Evolutionary conservation across 2,329 filamentous ascomycete genomes (phyloP).

Genomic region (Dendryphion nanum): DNA sequence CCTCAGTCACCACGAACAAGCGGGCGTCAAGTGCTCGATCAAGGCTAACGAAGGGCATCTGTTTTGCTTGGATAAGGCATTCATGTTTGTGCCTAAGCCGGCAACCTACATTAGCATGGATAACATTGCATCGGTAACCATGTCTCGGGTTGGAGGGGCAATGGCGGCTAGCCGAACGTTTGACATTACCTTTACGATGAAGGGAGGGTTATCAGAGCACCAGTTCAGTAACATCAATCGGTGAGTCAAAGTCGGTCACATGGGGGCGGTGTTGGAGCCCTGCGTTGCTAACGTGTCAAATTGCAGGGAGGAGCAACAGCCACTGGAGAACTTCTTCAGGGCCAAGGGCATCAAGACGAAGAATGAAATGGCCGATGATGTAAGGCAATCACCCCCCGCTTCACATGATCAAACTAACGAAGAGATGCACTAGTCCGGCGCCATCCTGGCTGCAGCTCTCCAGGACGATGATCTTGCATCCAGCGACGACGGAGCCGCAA

Average conservation of each 20-base stretch:
- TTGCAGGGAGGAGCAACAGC: conserved; percentile 80
- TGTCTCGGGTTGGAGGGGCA: conserved; percentile 92
- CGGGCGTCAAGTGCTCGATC: conserved; percentile 99
- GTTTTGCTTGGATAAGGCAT: conserved; percentile 95
- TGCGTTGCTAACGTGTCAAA: conserved; percentile 22
- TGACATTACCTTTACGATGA: conserved; percentile 91
- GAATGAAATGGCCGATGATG: conserved; percentile 98
- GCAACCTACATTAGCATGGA: conserved; percentile 97
- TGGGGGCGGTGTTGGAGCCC: too few species aligned
- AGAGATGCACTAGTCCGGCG: conserved; percentile 45
- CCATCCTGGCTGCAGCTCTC: conserved; percentile 74
- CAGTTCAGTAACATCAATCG: conserved; percentile 99
- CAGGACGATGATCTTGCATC: conserved; percentile 79
- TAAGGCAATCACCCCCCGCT: conserved; percentile 47
- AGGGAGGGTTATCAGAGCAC: conserved; percentile 80
- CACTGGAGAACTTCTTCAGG: conserved; percentile 96
- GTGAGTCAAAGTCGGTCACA: conserved; percentile 40
- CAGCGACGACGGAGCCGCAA: conserved; percentile 71
- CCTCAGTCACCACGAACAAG: conserved; percentile 86
- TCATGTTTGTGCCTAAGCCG: conserved; percentile 98
- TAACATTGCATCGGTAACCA: conserved; percentile 85
- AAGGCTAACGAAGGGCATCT: conserved; percentile 98
- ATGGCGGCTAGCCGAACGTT: conserved; percentile 94
- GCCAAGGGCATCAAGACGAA: conserved; percentile 92
- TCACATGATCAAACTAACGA: conserved; percentile 21